These are phyloP conservation scores for Metschnikowia anglica DNA, from an alignment of 805 yeast species.

Conservation along the genomic window DNA sequence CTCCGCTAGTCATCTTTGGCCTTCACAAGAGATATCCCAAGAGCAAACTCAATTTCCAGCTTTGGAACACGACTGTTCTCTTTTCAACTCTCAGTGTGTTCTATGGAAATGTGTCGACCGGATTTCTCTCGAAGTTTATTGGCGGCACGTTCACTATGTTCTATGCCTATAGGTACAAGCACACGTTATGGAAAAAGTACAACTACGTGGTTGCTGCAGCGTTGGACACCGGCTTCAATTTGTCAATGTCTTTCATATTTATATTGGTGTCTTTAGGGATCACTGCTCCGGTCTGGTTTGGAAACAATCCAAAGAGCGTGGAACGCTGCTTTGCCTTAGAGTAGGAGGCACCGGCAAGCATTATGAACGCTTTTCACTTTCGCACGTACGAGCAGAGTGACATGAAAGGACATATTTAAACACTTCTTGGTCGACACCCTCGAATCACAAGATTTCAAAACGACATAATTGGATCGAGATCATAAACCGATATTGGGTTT, in stretches of 20 bases:
- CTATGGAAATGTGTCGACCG: constrained; percentile 51
- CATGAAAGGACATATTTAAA: too few relatives aligned
- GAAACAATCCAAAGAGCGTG: constrained; percentile 42
- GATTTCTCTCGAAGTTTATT: constrained; percentile 47
- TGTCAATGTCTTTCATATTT: constrained; percentile 42
- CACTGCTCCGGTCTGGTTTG: constrained; percentile 49
- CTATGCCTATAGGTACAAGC: constrained; percentile 41
- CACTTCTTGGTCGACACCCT: too few relatives aligned
- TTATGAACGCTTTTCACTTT: too few relatives aligned
- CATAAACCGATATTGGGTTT: too few relatives aligned
- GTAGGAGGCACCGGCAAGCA: background rate
- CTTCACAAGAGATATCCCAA: constrained; percentile 30
- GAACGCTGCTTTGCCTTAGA: constrained; percentile 48
- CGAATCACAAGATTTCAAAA: too few relatives aligned
- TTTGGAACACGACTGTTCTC: constrained; percentile 49
- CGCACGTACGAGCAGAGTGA: too few relatives aligned
- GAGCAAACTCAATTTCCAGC: constrained; percentile 25
- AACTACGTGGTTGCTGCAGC: constrained; percentile 53
- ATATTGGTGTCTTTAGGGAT: constrained; percentile 29
- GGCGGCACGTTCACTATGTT: constrained; percentile 50
- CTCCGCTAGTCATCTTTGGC: constrained; percentile 35
- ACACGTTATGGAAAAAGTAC: constrained; percentile 41
- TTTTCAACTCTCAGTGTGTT: constrained; percentile 48
- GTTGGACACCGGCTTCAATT: constrained; percentile 49
- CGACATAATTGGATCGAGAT: too few relatives aligned